Conservation (phyloP, 257 asterid genomes). For the Solanum ahanhuiri region DNA sequence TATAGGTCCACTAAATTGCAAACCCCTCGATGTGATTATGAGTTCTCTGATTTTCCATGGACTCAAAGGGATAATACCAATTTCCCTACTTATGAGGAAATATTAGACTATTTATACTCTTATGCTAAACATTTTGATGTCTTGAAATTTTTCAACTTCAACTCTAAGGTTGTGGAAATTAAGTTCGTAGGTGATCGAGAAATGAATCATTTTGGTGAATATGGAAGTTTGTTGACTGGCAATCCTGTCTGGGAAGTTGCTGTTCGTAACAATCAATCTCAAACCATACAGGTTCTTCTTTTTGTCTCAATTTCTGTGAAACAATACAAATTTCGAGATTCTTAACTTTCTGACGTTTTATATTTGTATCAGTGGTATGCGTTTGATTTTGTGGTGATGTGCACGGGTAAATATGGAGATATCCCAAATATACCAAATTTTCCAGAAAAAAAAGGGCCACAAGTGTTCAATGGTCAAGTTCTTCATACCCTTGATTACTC, state of each 20-base stretch:
- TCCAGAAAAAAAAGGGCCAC: constrained; percentile 62
- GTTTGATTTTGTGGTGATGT: constrained; percentile 71
- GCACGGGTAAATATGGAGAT: constrained; percentile 88
- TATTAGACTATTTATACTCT: constrained; percentile 58
- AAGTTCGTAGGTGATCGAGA: constrained; percentile 39
- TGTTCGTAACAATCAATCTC: constrained; percentile 40
- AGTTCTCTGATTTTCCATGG: constrained; percentile 92
- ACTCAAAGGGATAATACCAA: constrained; percentile 50
- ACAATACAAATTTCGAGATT: background rate
- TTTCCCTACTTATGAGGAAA: constrained; percentile 62
- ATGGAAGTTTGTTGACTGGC: constrained; percentile 44
- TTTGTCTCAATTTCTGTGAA: background rate
- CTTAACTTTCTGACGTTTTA: too few relatives aligned
- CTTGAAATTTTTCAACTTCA: constrained; percentile 49
- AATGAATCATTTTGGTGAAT: constrained; percentile 4
- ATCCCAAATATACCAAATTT: constrained; percentile 57
- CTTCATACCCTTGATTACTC: constrained; percentile 70
- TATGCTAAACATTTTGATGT: constrained; percentile 61
- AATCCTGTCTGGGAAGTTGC: constrained; percentile 81
- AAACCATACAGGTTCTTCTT: constrained; percentile 37
- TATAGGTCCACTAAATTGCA: constrained; percentile 61
- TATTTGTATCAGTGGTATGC: constrained; percentile 42
- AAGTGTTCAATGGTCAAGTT: constrained; percentile 54
- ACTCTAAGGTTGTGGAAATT: constrained; percentile 73
- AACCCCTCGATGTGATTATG: constrained; percentile 83